A percentile compares a stretch with the other conserved stretches of the same genome.
Conservation (phyloP, 768 basidiomycete species). For the Russula olivacea region DNA sequence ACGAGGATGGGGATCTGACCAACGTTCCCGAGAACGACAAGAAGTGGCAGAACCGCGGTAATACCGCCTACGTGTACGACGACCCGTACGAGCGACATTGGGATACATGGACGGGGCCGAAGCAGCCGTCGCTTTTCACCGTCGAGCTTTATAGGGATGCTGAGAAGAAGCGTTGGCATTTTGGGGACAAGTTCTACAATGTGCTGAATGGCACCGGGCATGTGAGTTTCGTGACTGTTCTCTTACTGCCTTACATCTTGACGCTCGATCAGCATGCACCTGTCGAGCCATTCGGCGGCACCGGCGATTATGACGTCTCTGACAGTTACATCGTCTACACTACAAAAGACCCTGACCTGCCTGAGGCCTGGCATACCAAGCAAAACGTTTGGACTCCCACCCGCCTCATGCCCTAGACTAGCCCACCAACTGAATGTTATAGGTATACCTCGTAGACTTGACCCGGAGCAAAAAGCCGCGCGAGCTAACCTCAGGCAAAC, state of each 20-base stretch:
- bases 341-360: conserved; percentile 74
- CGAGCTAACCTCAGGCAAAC: conserved; percentile 76
- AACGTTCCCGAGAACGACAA: conserved; percentile 65
- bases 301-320: conserved; percentile 75
- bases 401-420: neutral
- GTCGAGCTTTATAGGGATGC: conserved; percentile 47
- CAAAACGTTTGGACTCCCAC: conserved; percentile 53
- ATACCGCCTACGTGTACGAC: conserved; percentile 53
- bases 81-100: conserved; percentile 46
- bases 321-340: conserved; percentile 69
- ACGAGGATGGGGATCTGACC: conserved; percentile 65
- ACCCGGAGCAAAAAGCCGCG: conserved; percentile 43
- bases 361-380: conserved; percentile 81
- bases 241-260: neutral
- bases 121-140: conserved; percentile 66
- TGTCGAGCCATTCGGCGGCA: conserved; percentile 83
- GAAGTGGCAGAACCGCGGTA: conserved; percentile 65
- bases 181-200: conserved; percentile 50
- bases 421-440: conserved; percentile 5
- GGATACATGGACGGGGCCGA: conserved; percentile 67
- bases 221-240: conserved; percentile 38
- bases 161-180: conserved; percentile 46
- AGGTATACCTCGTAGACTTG: conserved; percentile 70
- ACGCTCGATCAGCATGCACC: conserved; percentile 48
- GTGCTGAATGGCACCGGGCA: conserved; percentile 62